Evolutionary conservation across 805 yeast genomes (phyloP), one percentile per base, ranked within the genome.

Genomic region (Komagataella kurtzmanii): DNA sequence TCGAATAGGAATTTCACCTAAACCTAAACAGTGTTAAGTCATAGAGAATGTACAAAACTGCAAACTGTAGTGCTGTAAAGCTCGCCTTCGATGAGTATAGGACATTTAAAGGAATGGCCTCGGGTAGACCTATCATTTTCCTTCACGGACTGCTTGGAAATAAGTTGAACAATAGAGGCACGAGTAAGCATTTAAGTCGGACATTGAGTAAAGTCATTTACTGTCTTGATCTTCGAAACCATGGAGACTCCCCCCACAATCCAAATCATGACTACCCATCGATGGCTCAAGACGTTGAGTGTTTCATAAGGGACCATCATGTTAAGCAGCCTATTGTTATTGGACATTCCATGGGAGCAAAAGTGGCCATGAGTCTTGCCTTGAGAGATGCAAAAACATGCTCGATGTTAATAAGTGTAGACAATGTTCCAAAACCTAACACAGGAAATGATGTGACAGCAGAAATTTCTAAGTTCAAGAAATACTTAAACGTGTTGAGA

Each of bases 271-370:
- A 83, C 59, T 85, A 88, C 64, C 79, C 82, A 1, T 67, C 87
- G 2, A 73, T 91, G 73, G 83, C 96, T 0, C 79, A 84, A 2
- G 99, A 91, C 64, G 83, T 91, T n/a, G 81, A 77, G 51, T 59
- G 66, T n/a, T 85, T 89, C 61, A 73, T 85, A 10, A 59, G 61
- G 2, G 73, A 73, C 1, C 66, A 70, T 14, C 52, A 61, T 4
- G 54, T 69, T 17, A 21, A 47, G 10, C 70, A 72, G 50, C 80
- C 82, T 1, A 75, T 83, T 17, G 57, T 85, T 18, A 56, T 67
- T 51, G 95, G 95, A 0, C 93, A 85, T 62, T 85, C 91, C 0
- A 84, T 86, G 93, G 99, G 99, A 3, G 98, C 96, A 2, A 90
- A 93, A 61, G 76, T 89, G 0, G 96, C 85, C 12, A 88, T 93